Evolutionary conservation across 495 filamentous ascomycete genomes (phyloP).

Genomic region (Aspergillus cristatus): DNA sequence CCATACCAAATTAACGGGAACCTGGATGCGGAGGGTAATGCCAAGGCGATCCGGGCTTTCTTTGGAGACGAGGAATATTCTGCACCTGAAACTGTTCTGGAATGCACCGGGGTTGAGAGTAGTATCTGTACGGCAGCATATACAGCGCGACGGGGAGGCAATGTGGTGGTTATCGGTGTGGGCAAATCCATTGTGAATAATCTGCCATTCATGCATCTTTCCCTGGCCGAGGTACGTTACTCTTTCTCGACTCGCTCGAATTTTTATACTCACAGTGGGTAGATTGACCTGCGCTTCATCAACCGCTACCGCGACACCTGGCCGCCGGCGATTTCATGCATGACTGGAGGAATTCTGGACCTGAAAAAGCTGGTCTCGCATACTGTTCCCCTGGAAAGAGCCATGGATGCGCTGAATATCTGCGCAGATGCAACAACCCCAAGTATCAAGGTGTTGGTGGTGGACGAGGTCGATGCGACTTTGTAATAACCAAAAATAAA

Average conservation of each 20-base stretch:
- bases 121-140: slow-evolving; percentile 48
- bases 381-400: slow-evolving; percentile 47
- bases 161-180: slow-evolving; percentile 55
- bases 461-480: slow-evolving; percentile 39
- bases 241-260: not conserved
- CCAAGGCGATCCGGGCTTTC: slow-evolving; percentile 40
- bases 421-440: slow-evolving; percentile 37
- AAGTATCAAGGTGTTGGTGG: slow-evolving; percentile 52
- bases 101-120: slow-evolving; percentile 56
- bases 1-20: slow-evolving; percentile 43
- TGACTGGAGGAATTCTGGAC: slow-evolving; percentile 43
- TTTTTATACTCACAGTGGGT: slow-evolving; percentile 1
- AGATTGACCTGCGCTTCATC: slow-evolving; percentile 55
- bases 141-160: slow-evolving; percentile 48
- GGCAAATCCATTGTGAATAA: slow-evolving; percentile 52
- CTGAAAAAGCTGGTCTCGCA: slow-evolving; percentile 63
- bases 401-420: slow-evolving; percentile 44
- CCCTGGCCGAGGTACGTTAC: slow-evolving; percentile 38
- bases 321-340: slow-evolving; percentile 43
- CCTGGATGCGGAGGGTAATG: slow-evolving; percentile 40
- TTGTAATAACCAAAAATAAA: slow-evolving; percentile 4
- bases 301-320: slow-evolving; percentile 57
- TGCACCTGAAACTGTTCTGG: slow-evolving; percentile 48
- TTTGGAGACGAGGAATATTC: slow-evolving; percentile 40
- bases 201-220: slow-evolving; percentile 58